Base-by-base conservation (phyloP, 768 basidiomycete genomes). In the Astraeus odoratus region DNA sequence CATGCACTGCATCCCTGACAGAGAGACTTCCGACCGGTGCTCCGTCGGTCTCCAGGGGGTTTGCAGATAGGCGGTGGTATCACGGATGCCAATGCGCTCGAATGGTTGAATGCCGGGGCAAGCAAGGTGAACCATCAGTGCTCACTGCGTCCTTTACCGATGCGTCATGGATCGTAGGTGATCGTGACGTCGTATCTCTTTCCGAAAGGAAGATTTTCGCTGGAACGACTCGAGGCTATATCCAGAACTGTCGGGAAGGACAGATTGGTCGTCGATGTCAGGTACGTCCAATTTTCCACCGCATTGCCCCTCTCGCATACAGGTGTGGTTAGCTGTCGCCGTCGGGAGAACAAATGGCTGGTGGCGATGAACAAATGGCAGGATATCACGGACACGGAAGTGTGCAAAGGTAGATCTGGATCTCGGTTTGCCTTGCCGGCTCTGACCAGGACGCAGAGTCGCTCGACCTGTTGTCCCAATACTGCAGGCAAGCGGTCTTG, bases 291-390 rank as follows among this genome's bases (percentile, higher is more conserved):
- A 24, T 30, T 10, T 19, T 18, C 15, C 24, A 33, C 43, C 4
- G 30, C 33, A 18, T 37, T 15, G 10, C 13, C 10, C 7, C 3
- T 8, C 15, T 26, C 27, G 43, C 25, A 8, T 13, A 26, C 31
- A 29, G 26, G 29, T 20, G 40, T 30, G 40, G n/a, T 27, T 51
- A 97, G 95, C 60, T 99, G 95, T 66, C 81, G 95, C 16, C 75
- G 78, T 52, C 69, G 80, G 57, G 83, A 69, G 8, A 69, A 78
- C 37, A 80, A 70, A 50, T 99, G 96, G 96, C 72, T 91, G 26
- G 86, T 99, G 10, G 93, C 95, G 9, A 97, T 94, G 93, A 95
- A 98, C 68, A 94, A 91, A 60, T 99, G 96, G 96, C 94, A 95
- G 58, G 84, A 87, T 48, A 75, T 96, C 42, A 97, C 96, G 0